Evolutionary conservation across 2,329 filamentous ascomycete genomes (phyloP).

Genomic region (Fusarium citri): DNA sequence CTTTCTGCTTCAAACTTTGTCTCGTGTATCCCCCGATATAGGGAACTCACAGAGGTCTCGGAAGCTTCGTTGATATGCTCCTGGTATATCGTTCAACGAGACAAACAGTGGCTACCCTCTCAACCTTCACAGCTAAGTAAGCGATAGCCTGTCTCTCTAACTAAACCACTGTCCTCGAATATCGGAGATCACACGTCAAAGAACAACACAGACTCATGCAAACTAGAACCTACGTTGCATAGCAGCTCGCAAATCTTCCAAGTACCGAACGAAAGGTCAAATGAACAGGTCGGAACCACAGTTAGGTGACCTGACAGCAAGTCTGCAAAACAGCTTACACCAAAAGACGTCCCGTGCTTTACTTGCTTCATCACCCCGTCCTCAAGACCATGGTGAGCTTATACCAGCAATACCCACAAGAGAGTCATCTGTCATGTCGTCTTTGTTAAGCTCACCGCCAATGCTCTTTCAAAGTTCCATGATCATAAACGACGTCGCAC

Average conservation of each 20-base stretch:
- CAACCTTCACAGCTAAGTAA: not conserved
- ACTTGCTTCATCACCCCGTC: not conserved
- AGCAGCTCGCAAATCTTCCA: not conserved
- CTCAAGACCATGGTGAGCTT: not conserved
- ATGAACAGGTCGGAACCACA: not conserved
- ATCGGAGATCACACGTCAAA: not conserved
- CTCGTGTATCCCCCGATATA: too few species aligned
- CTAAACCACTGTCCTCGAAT: not conserved
- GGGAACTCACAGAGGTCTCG: not conserved
- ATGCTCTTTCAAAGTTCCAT: not conserved
- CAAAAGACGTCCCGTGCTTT: not conserved
- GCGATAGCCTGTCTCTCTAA: not conserved
- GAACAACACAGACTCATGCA: not conserved
- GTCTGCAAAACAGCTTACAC: not conserved
- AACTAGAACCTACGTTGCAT: not conserved
- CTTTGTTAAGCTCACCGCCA: not conserved
- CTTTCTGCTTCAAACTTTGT: not conserved
- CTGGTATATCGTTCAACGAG: not conserved
- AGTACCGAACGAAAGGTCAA: not conserved
- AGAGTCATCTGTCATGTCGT: not conserved
- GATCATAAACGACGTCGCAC: not conserved
- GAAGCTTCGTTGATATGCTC: not conserved
- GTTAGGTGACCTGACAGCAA: not conserved
- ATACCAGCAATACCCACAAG: not conserved
- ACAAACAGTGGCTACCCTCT: not conserved